Conservation (phyloP, 495 filamentous ascomycete species). For the Amorphotheca resinae region DNA sequence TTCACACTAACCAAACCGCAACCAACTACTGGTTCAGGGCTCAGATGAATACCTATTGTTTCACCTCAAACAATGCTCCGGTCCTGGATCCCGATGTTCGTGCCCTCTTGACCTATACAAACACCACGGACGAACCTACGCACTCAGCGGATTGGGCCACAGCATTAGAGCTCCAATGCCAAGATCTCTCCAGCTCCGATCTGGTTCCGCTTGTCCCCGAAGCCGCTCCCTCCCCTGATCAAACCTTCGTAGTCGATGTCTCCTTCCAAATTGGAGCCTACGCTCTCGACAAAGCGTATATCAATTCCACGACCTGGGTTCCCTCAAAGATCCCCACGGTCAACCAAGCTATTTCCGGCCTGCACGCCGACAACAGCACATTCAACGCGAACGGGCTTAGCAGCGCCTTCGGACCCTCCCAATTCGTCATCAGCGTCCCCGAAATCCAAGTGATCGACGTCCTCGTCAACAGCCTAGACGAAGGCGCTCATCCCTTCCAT, state of each 20-base stretch:
- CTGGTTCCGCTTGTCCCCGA: constrained; percentile 2
- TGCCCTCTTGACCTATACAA: constrained; percentile 9
- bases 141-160: constrained; percentile 4
- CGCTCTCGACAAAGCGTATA: constrained; percentile 6
- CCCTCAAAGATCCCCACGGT: constrained; percentile 91
- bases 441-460: constrained; percentile 60
- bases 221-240: constrained; percentile 3
- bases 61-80: constrained; percentile 2
- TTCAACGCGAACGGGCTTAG: constrained; percentile 4
- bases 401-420: constrained; percentile 31
- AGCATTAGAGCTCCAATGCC: constrained; percentile 1
- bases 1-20: constrained; percentile 37
- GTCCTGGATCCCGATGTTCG: constrained; percentile 4
- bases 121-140: constrained; percentile 23
- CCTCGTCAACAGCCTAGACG: constrained; percentile 64
- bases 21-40: constrained; percentile 10
- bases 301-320: constrained; percentile 49
- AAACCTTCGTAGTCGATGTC: constrained; percentile 1
- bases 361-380: constrained; percentile 1
- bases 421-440: constrained; percentile 27
- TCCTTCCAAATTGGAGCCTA: constrained; percentile 9
- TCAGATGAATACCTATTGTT: constrained; percentile 6
- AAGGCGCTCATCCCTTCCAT: constrained; percentile 41
- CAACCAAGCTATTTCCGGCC: constrained; percentile 38
- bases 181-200: constrained; percentile 3